Evolutionary conservation across 2,329 filamentous ascomycete species (phyloP).

Genomic region (Sporothrix phasma): DNA sequence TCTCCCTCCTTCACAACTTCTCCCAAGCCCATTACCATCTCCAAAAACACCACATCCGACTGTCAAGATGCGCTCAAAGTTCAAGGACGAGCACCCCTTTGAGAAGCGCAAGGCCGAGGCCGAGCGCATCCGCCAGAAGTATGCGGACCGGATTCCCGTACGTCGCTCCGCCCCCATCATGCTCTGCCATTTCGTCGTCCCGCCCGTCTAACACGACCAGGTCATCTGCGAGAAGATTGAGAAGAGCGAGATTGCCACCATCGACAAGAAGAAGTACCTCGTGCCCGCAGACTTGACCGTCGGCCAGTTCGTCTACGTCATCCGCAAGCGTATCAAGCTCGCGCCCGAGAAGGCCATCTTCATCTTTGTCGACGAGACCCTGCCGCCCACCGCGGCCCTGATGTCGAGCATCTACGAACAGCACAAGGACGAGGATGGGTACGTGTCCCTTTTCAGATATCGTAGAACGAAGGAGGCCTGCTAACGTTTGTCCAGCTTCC

Average conservation of each 20-base stretch:
- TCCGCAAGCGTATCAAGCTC: constrained; percentile 99
- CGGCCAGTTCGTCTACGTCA: constrained; percentile 97
- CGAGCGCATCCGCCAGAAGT: constrained; percentile 98
- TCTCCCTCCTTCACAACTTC: not conserved
- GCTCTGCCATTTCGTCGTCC: not conserved
- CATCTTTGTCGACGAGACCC: constrained; percentile 98
- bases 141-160: constrained; percentile 95
- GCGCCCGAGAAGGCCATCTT: constrained; percentile 99
- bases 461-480: too few species aligned
- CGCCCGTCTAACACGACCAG: constrained; percentile 35
- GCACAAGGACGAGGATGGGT: constrained; percentile 79
- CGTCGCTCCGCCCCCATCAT: constrained; percentile 34
- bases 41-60: constrained; percentile 20
- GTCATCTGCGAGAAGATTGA: constrained; percentile 99
- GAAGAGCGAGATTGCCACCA: constrained; percentile 97
- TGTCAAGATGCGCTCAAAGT: constrained; percentile 89
- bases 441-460: constrained; percentile 22
- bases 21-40: constrained; percentile 14
- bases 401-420: constrained; percentile 99
- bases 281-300: constrained; percentile 96
- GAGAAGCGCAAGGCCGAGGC: constrained; percentile 99
- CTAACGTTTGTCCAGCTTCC: constrained; percentile 50
- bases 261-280: constrained; percentile 99
- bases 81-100: constrained; percentile 99
- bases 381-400: constrained; percentile 89